Evolutionary conservation across 768 basidiomycete genomes (phyloP).

Genomic region (Phaffia australis): DNA sequence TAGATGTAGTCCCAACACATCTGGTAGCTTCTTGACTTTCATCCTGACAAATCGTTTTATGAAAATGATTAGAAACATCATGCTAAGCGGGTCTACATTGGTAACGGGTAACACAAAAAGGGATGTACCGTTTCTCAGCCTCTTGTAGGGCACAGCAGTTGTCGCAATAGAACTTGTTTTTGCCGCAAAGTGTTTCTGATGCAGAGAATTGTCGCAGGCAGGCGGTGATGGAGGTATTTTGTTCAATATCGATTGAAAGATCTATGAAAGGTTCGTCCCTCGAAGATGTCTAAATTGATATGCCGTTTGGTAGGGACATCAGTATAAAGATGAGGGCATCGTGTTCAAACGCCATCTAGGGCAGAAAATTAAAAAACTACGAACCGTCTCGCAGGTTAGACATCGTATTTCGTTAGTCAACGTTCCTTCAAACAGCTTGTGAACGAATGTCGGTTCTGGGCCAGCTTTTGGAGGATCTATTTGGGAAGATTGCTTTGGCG

Average conservation of each 20-base stretch:
- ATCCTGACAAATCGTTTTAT: conserved; percentile 49
- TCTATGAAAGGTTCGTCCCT: conserved; percentile 95
- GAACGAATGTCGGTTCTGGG: conserved; percentile 58
- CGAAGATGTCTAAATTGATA: conserved; percentile 57
- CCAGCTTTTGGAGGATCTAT: neutral
- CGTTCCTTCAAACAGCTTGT: conserved; percentile 82
- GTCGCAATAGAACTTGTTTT: conserved; percentile 98
- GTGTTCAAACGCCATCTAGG: neutral
- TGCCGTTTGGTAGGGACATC: neutral
- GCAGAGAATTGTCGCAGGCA: conserved; percentile 95
- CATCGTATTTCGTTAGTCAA: conserved; percentile 96
- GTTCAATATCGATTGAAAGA: conserved; percentile 97
- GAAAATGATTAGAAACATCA: no score
- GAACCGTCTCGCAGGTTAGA: conserved; percentile 90
- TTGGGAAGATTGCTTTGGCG: neutral
- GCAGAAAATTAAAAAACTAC: conserved; percentile 31
- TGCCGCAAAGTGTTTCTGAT: conserved; percentile 94
- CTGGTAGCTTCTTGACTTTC: conserved; percentile 96
- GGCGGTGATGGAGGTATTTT: conserved; percentile 90
- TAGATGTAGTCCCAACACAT: conserved; percentile 85
- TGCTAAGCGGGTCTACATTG: neutral
- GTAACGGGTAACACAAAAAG: neutral
- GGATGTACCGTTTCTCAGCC: conserved; percentile 81
- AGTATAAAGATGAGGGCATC: neutral
- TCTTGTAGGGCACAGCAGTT: conserved; percentile 93